Evolutionary conservation across 495 filamentous ascomycete genomes (phyloP), one percentile per base, ranked within the genome.

Genomic region (Penicillium nucicola): DNA sequence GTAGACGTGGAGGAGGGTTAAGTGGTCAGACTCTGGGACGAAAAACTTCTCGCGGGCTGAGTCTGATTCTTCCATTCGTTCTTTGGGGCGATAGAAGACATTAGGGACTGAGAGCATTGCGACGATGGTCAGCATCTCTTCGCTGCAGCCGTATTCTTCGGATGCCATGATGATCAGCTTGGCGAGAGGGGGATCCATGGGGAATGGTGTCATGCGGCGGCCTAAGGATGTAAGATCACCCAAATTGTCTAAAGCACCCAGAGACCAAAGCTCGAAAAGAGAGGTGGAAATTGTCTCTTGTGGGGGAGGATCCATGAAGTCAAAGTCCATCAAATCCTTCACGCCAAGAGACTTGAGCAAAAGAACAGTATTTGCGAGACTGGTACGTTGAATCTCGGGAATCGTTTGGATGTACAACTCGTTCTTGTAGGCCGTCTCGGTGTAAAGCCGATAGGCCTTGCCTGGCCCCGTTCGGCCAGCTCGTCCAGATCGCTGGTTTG

Each of bases 221-320:
- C 95, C 95, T 1, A 97, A 77, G 1, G 80, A 72, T 0, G 95
- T 99, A 17, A 99, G 77, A 48, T 96, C 90, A 23, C 95, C 95
- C 6, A 99, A 79, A 62, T 97, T 96, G 57, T 95, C 87, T 18
- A 99, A 69, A 2, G 95, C 95, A 3, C 95, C 95, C 10, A 99
- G 77, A 0, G 95, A 92, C 95, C 95, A 99, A 11, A 99, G 83
- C 60, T 99, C 95, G 75, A 97, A 99, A 2, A 99, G 80, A 1
- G 90, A 96, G 0, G 95, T 99, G 8, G 89, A 90, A 58, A 99
- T 99, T 5, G 91, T 96, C 53, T 99, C 95, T 69, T 99, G 95
- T 0, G 95, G 93, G 6, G 95, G 95, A 0, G 95, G 93, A 56
- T 99, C 95, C 91, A 99, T 96, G 59, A 99, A 99, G 63, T 97